Conservation (phyloP, 192 early-diverging fungal genomes). For the Backusella mclennaniae region DNA sequence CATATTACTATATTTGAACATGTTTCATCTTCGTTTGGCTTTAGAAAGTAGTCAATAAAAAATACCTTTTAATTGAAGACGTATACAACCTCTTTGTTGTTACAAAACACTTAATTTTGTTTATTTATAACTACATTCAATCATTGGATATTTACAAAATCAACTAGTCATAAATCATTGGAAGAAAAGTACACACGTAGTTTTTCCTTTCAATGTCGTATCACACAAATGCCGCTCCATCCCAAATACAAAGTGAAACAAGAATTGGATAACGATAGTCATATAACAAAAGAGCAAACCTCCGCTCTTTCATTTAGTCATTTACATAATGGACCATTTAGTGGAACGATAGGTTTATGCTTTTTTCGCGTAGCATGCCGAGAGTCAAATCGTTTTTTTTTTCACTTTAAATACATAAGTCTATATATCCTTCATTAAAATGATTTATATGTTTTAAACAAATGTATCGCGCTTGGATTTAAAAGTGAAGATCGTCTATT, state of each 20-base stretch:
- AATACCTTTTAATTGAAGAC: not conserved
- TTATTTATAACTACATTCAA: not conserved
- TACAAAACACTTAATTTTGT: not conserved
- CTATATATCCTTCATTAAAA: not conserved
- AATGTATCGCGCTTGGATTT: not conserved
- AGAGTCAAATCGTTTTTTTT: not conserved
- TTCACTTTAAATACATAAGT: not conserved
- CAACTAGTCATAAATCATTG: not conserved
- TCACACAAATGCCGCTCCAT: not conserved
- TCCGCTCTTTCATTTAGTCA: not conserved
- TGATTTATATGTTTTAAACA: not conserved
- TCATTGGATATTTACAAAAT: not conserved
- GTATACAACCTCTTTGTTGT: not conserved
- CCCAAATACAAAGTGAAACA: slow-evolving; percentile 2
- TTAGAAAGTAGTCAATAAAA: not conserved
- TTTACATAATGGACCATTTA: not conserved
- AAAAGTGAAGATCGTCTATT: not conserved
- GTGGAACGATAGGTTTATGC: not conserved
- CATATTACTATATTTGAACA: not conserved
- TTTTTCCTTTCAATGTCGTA: not conserved
- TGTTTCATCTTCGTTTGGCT: not conserved
- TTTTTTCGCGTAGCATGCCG: not conserved
- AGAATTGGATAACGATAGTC: not conserved
- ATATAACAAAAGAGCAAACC: not conserved
- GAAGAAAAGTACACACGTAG: not conserved